Evolutionary conservation across 305 asterid genomes (phyloP), one percentile per base, ranked within the genome.

Genomic region (Andrographis paniculata): DNA sequence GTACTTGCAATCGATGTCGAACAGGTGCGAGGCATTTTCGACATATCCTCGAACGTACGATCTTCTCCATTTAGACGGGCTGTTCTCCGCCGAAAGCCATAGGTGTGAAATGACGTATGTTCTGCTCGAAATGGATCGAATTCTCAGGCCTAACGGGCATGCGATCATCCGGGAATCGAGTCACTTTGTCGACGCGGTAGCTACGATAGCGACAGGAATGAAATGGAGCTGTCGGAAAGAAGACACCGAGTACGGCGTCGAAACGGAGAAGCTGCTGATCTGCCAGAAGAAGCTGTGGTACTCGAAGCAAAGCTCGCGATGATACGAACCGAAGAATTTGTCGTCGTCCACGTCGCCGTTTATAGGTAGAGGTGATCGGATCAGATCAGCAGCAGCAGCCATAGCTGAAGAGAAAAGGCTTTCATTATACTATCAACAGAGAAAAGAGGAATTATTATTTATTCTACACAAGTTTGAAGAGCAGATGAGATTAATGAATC

Each of bases 261-360:
- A 66, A 18, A 78, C 73, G 31, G 98, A 91, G 52, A 91, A 78
- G 65, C 39, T 86, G 48, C 20, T 91, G 74, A 62, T 91, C 52
- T 91, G 99, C 86, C 99, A 86, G 74, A 91, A 86, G 88, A 86
- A 83, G 50, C 88, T 86, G 42, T 91, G 99, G 96, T 83, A 91
- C 60, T 75, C 94, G 15, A 74, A 64, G 55, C 52, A 64, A 31
- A 49, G 70, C 30, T 63, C 64, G 59, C 6, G 20, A 45, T 40
- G 20, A 52, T 16, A n/a, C 24, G 4, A 12, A 37, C 8, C 30
- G 30, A 24, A 3, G 8, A n/a, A n/a, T n/a, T n/a, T n/a, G n/a
- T n/a, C n/a, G n/a, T n/a, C n/a, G n/a, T n/a, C n/a, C n/a, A n/a
- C n/a, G n/a, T n/a, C n/a, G n/a, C n/a, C 30, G 30, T 3, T 24